These are phyloP conservation scores for Irpex lacteus DNA, from an alignment of 1,284 basidiomycete genomes.

Conservation along the genomic window DNA sequence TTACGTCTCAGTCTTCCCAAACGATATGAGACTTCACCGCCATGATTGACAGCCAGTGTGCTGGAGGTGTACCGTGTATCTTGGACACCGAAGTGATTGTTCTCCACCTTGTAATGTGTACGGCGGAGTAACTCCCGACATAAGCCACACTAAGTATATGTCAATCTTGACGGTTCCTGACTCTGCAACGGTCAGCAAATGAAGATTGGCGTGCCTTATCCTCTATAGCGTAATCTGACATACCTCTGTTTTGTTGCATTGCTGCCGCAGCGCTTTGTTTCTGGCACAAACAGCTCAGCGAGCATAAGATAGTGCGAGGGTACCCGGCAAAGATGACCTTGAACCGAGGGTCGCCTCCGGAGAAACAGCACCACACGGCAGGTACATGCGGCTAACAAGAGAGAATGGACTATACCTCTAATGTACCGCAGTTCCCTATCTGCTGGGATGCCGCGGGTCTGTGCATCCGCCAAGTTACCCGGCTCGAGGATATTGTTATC, in stretches of 20 bases:
- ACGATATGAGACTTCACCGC: too few species aligned
- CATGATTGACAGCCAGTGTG: too few species aligned
- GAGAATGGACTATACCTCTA: background rate
- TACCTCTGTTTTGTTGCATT: background rate
- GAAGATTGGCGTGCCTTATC: background rate
- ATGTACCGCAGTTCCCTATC: constrained; percentile 7
- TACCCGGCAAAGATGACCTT: background rate
- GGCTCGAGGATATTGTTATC: background rate
- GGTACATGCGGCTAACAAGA: background rate
- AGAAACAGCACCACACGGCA: background rate
- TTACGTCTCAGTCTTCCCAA: too few species aligned
- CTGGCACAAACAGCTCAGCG: background rate
- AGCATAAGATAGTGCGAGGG: background rate
- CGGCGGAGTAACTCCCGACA: background rate
- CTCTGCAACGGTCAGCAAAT: background rate
- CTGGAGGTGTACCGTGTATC: background rate
- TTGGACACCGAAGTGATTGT: background rate
- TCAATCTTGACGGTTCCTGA: background rate
- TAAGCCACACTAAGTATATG: background rate
- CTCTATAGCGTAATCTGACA: background rate
- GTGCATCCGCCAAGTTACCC: background rate
- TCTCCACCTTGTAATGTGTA: background rate
- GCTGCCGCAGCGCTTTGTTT: background rate
- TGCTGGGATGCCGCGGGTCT: background rate
- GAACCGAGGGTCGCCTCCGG: background rate